Evolutionary conservation across 306 rosid species (phyloP).

Genomic region (Cucurbita moschata): DNA sequence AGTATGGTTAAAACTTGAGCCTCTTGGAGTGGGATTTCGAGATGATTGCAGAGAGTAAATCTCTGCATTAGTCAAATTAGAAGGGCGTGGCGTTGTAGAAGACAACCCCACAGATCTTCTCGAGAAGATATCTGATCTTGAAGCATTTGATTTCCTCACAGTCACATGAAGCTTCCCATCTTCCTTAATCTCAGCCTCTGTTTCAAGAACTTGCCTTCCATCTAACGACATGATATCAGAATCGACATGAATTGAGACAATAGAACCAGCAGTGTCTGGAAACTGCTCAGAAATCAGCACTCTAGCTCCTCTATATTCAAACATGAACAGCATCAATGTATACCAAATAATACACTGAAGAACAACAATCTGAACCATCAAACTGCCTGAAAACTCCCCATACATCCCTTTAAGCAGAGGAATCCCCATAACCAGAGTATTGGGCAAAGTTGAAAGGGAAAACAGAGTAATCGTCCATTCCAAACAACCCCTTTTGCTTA

Average conservation of each 20-base stretch:
- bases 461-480: slow-evolving; percentile 86
- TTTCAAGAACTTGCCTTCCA: slow-evolving; percentile 63
- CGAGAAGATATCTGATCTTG: slow-evolving; percentile 62
- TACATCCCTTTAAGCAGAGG: slow-evolving; percentile 88
- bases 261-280: slow-evolving; percentile 79
- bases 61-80: slow-evolving; percentile 80
- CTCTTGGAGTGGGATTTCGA: slow-evolving; percentile 67
- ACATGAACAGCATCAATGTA: slow-evolving; percentile 78
- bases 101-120: slow-evolving; percentile 68
- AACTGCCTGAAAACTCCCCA: slow-evolving; percentile 58
- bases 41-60: slow-evolving; percentile 79
- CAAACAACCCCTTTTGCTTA: slow-evolving; percentile 57
- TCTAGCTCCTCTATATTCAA: slow-evolving; percentile 67
- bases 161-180: slow-evolving; percentile 84
- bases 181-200: slow-evolving; percentile 61
- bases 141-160: slow-evolving; percentile 74
- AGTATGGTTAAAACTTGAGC: slow-evolving; percentile 79
- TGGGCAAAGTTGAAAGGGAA: slow-evolving; percentile 74
- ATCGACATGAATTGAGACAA: slow-evolving; percentile 83
- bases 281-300: slow-evolving; percentile 77
- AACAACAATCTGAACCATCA: slow-evolving; percentile 89
- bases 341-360: slow-evolving; percentile 94
- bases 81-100: slow-evolving; percentile 64
- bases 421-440: slow-evolving; percentile 87
- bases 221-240: slow-evolving; percentile 80